Conservation (phyloP, 2,329 filamentous ascomycete genomes). For the Xylaria arbuscula region DNA sequence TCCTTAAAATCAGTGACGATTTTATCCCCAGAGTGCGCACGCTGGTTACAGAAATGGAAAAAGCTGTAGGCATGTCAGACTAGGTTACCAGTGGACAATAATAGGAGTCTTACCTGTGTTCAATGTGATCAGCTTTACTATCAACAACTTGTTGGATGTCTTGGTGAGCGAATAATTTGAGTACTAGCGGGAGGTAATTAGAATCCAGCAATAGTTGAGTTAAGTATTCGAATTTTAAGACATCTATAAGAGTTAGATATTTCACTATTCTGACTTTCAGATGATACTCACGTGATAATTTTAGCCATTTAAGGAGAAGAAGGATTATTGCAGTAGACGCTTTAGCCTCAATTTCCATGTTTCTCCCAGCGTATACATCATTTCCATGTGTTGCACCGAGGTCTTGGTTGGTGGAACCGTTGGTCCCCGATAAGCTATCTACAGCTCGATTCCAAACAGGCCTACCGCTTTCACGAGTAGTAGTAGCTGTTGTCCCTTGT, state of each 20-base stretch:
- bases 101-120: constrained; percentile 73
- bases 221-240: constrained; percentile 95
- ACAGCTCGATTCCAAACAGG: constrained; percentile 49
- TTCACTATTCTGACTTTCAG: constrained; percentile 19
- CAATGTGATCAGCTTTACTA: constrained; percentile 82
- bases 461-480: constrained; percentile 56
- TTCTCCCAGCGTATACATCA: constrained; percentile 80
- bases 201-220: constrained; percentile 93
- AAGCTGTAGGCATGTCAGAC: constrained; percentile 67
- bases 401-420: constrained; percentile 51
- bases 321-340: constrained; percentile 90
- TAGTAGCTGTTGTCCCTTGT: constrained; percentile 53
- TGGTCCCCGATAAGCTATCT: constrained; percentile 48
- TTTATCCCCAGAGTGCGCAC: constrained; percentile 47
- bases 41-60: constrained; percentile 84
- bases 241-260: constrained; percentile 65
- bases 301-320: constrained; percentile 95
- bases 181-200: constrained; percentile 90
- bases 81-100: neutral
- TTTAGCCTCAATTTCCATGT: constrained; percentile 88
- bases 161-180: constrained; percentile 94
- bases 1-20: constrained; percentile 45
- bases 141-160: constrained; percentile 92
- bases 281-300: constrained; percentile 81
- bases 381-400: constrained; percentile 67